Evolutionary conservation across 345 rosid genomes (phyloP).

Genomic region (Melaleuca alternifolia): DNA sequence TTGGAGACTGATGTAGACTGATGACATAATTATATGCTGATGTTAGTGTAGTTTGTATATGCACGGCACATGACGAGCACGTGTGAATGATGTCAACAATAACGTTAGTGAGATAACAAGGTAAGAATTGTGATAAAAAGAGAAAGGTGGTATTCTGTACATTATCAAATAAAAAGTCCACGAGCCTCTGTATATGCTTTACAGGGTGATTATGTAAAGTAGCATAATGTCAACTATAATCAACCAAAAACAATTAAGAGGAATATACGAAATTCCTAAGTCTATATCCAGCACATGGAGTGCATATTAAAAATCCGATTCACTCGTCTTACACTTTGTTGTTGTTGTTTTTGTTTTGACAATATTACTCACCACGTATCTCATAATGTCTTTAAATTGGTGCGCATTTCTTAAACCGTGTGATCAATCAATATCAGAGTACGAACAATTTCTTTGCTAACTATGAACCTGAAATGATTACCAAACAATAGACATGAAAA

Average conservation of each 20-base stretch:
- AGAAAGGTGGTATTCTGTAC: background rate
- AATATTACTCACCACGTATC: background rate
- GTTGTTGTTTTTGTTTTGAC: background rate
- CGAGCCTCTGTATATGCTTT: background rate
- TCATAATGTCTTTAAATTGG: background rate
- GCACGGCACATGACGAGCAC: background rate
- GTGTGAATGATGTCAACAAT: background rate
- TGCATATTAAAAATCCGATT: background rate
- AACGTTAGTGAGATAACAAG: background rate
- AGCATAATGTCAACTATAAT: background rate
- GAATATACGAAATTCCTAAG: background rate
- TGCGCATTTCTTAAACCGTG: background rate
- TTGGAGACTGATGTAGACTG: background rate
- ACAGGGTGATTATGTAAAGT: background rate
- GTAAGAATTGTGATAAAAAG: background rate
- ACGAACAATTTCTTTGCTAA: too few relatives aligned
- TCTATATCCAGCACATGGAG: background rate
- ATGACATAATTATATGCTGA: background rate
- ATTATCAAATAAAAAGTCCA: background rate
- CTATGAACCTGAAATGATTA: background rate
- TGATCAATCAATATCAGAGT: background rate
- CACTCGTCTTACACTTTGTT: background rate
- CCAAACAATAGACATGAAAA: background rate
- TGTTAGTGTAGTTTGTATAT: too few relatives aligned
- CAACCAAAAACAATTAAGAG: background rate